Percentiles rank a stretch among this genome's conserved stretches.
Conservation (phyloP, 345 rosid species). For the Triadica sebifera region DNA sequence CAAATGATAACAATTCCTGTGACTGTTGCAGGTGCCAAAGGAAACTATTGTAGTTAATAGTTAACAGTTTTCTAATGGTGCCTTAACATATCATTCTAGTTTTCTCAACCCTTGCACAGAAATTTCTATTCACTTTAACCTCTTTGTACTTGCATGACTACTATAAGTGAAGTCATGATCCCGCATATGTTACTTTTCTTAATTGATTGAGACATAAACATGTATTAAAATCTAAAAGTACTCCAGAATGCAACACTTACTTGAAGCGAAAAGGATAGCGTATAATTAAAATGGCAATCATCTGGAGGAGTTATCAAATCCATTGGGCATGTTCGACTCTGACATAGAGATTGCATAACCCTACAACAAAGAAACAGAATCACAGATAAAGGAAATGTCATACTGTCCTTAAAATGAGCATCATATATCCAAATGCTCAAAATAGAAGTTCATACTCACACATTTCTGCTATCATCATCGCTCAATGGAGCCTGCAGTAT, state of each 20-base stretch:
- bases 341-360: slow-evolving; percentile 73
- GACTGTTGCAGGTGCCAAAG: background rate
- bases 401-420: slow-evolving; percentile 6
- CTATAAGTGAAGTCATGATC: background rate
- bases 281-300: slow-evolving; percentile 96
- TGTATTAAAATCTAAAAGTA: slow-evolving; percentile 13
- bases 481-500: slow-evolving; percentile 82
- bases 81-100: background rate
- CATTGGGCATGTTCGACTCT: slow-evolving; percentile 72
- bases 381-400: slow-evolving; percentile 12
- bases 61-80: background rate
- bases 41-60: background rate
- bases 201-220: background rate
- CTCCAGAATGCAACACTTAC: slow-evolving; percentile 39
- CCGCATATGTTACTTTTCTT: background rate
- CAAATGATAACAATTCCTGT: background rate
- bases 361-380: slow-evolving; percentile 36
- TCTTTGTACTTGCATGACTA: background rate
- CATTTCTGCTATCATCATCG: slow-evolving; percentile 64
- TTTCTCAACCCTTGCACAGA: background rate
- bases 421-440: background rate
- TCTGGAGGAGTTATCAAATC: slow-evolving; percentile 96
- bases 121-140: background rate
- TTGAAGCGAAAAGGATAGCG: slow-evolving; percentile 87
- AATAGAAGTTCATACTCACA: slow-evolving; percentile 64